Evolutionary conservation across 192 early-diverging fungal genomes (phyloP).

Genomic region (Haplosporangium gracile): DNA sequence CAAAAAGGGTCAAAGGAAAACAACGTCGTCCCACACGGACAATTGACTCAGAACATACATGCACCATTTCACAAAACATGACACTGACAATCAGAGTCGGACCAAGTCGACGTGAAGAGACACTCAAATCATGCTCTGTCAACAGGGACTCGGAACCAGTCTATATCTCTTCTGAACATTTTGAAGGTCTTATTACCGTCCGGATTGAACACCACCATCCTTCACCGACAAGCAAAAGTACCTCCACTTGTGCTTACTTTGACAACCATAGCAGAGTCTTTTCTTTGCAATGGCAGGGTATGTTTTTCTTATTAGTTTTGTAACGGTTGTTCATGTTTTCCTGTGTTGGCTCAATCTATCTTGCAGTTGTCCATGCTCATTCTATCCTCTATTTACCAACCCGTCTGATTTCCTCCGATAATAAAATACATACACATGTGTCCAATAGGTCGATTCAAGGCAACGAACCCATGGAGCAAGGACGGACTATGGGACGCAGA

Average conservation of each 20-base stretch:
- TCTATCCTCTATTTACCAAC: not conserved
- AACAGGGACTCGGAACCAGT: constrained; percentile 45
- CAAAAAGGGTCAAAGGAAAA: too few species aligned
- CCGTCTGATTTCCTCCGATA: not conserved
- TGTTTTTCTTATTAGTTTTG: not conserved
- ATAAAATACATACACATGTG: too few species aligned
- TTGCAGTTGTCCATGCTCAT: not conserved
- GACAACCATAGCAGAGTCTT: constrained; percentile 40
- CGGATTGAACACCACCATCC: constrained; percentile 32
- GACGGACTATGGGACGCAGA: constrained; percentile 51
- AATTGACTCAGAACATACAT: not conserved
- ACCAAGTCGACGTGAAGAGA: not conserved
- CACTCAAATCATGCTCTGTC: constrained; percentile 27
- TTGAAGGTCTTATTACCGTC: constrained; percentile 52
- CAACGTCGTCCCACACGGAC: too few species aligned
- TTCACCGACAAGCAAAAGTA: not conserved
- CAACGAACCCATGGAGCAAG: constrained; percentile 32
- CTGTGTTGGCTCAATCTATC: too few species aligned
- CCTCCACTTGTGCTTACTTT: constrained; percentile 42
- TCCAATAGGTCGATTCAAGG: constrained; percentile 49
- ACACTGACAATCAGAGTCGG: constrained; percentile 5
- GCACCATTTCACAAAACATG: not conserved
- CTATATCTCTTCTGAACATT: constrained; percentile 44
- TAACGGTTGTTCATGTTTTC: not conserved
- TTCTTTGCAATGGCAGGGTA: constrained; percentile 57